Evolutionary conservation across 768 basidiomycete species (phyloP).

Genomic region (Mycena filopes): DNA sequence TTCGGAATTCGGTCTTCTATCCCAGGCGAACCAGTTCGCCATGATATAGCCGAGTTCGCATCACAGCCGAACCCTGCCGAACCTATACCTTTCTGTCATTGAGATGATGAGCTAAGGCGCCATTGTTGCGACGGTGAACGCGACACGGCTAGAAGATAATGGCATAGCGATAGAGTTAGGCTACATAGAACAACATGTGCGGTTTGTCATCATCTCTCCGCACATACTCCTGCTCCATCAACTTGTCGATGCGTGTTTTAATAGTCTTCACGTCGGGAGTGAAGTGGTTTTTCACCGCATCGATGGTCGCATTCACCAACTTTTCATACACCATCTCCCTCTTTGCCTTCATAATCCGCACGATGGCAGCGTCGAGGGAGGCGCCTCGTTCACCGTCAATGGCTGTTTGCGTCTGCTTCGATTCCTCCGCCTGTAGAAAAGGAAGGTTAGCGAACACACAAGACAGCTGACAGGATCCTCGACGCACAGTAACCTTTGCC

Average conservation of each 20-base stretch:
- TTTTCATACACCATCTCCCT: constrained; percentile 86
- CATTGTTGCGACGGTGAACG: constrained; percentile 8
- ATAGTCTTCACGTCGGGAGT: constrained; percentile 85
- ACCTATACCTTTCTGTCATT: constrained; percentile 2
- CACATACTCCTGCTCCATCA: constrained; percentile 91
- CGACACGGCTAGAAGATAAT: not conserved
- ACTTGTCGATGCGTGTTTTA: constrained; percentile 82
- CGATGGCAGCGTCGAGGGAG: constrained; percentile 93
- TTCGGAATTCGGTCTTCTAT: constrained; percentile 26
- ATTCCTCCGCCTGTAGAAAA: constrained; percentile 79
- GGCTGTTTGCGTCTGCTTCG: constrained; percentile 79
- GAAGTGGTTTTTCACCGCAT: constrained; percentile 90
- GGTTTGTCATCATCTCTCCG: constrained; percentile 78
- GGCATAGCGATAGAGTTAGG: constrained; percentile 48
- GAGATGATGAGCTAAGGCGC: constrained; percentile 12
- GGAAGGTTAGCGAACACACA: constrained; percentile 4
- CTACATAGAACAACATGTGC: constrained; percentile 83
- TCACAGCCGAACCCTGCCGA: no score
- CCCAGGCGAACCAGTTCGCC: constrained; percentile 6
- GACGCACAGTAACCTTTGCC: constrained; percentile 85
- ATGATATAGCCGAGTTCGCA: not conserved
- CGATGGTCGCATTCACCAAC: constrained; percentile 84
- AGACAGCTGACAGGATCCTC: not conserved
- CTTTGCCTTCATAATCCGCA: constrained; percentile 93
- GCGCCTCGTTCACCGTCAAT: constrained; percentile 90